These are phyloP conservation scores for Phyllosticta capitalensis DNA, from an alignment of 2,329 filamentous ascomycete species.

Conservation along the genomic window DNA sequence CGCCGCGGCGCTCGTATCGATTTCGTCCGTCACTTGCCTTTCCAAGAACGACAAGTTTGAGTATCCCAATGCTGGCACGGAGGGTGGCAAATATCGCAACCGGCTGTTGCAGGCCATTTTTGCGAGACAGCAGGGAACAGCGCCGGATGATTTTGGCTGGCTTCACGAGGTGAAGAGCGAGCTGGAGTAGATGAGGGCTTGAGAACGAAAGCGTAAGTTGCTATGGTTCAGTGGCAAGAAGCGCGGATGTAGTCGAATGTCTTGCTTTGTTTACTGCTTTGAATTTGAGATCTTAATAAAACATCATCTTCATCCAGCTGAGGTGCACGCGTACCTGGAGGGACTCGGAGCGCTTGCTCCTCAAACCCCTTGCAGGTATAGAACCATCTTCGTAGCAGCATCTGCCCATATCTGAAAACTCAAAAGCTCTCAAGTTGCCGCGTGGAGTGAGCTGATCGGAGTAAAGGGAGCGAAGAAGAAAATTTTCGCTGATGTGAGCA, in stretches of 20 bases:
- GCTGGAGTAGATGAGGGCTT: background rate
- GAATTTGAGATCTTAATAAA: no score
- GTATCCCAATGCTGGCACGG: slow-evolving; percentile 11
- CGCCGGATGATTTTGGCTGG: background rate
- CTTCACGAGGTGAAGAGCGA: background rate
- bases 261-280: no score
- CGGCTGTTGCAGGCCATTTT: background rate
- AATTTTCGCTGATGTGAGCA: background rate
- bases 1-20: slow-evolving; percentile 15
- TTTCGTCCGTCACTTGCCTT: slow-evolving; percentile 11
- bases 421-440: no score
- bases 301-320: no score
- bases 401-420: no score
- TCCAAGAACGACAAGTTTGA: slow-evolving; percentile 16
- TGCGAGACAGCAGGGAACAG: background rate
- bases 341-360: no score
- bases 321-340: no score
- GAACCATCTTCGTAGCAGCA: no score
- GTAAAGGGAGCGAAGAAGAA: background rate
- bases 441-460: background rate
- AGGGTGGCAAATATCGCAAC: background rate
- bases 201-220: no score
- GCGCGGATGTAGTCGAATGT: no score
- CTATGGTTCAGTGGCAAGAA: no score
- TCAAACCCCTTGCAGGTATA: no score